Evolutionary conservation across 106 monocot species (phyloP).

Genomic region (Dendrobium nobile): DNA sequence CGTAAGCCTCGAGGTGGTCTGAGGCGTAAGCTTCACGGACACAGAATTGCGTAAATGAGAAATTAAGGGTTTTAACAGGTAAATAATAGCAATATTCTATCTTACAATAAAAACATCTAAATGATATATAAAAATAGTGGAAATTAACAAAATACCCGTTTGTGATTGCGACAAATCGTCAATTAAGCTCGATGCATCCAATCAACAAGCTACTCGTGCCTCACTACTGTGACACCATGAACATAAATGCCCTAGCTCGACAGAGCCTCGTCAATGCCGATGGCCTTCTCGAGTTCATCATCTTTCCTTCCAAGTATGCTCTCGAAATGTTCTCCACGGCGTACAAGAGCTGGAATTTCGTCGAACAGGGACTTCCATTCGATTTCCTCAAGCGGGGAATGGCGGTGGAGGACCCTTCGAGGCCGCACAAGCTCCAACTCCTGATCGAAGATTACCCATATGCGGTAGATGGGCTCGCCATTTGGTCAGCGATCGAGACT

Average conservation of each 20-base stretch:
- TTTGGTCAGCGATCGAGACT: slow-evolving; percentile 50
- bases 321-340: no score
- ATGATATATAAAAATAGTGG: no score
- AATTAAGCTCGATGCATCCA: not conserved
- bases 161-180: no score
- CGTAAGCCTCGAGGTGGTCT: no score
- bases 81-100: no score
- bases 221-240: slow-evolving; percentile 47
- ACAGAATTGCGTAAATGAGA: no score
- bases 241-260: slow-evolving; percentile 62
- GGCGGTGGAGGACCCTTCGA: slow-evolving; percentile 40
- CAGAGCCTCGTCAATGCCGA: slow-evolving; percentile 49
- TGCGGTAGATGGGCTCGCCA: slow-evolving; percentile 47
- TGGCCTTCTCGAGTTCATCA: slow-evolving; percentile 42
- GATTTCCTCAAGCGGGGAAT: slow-evolving; percentile 46
- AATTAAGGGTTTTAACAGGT: no score
- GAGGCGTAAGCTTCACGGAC: no score
- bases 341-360: no score
- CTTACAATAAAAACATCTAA: no score
- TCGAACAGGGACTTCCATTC: not conserved
- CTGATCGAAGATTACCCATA: slow-evolving; percentile 63
- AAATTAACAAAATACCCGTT: no score
- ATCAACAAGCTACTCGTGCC: slow-evolving; percentile 51
- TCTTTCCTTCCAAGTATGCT: slow-evolving; percentile 25
- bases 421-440: slow-evolving; percentile 34